Evolutionary conservation across 1,284 basidiomycete species (phyloP).

Genomic region (Mycena citricolor): DNA sequence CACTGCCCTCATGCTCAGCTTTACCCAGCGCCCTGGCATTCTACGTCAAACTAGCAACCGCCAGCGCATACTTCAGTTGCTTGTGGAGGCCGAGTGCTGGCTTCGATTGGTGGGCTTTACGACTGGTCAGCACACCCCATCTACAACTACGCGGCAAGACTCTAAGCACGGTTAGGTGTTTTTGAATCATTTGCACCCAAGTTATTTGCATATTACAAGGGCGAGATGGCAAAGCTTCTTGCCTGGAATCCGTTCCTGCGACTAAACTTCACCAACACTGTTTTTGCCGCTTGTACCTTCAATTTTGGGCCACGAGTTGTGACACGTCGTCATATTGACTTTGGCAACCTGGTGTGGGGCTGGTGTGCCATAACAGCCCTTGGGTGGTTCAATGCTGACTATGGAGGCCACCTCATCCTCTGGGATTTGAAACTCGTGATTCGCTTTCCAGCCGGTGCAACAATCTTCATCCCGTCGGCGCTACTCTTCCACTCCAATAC

Average conservation of each 20-base stretch:
- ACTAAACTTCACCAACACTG: slow-evolving; percentile 2
- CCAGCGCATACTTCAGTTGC: too few species aligned
- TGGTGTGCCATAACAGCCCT: slow-evolving; percentile 7
- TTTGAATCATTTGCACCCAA: too few species aligned
- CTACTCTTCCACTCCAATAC: slow-evolving; percentile 15
- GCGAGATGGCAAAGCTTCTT: too few species aligned
- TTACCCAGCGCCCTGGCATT: too few species aligned
- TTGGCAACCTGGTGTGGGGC: slow-evolving; percentile 1
- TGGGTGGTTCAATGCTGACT: slow-evolving; percentile 4
- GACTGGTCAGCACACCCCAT: too few species aligned
- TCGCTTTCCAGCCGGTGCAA: slow-evolving; percentile 9
- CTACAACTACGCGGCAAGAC: too few species aligned
- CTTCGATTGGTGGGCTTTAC: too few species aligned
- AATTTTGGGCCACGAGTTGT: slow-evolving; percentile 7
- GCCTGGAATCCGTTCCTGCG: background rate
- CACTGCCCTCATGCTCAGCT: too few species aligned
- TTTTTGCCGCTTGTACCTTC: slow-evolving; percentile 10
- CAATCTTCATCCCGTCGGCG: slow-evolving; percentile 9
- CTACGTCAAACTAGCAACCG: too few species aligned
- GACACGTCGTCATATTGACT: slow-evolving; percentile 1
- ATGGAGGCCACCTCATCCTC: slow-evolving; percentile 2
- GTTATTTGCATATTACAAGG: too few species aligned
- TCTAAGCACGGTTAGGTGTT: too few species aligned
- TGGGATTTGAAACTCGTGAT: slow-evolving; percentile 3
- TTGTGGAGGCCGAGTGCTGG: too few species aligned